Percentiles rank a stretch among this genome's conserved stretches.
Conservation (phyloP, 768 basidiomycete species). For the Lanmaoa rubissima region DNA sequence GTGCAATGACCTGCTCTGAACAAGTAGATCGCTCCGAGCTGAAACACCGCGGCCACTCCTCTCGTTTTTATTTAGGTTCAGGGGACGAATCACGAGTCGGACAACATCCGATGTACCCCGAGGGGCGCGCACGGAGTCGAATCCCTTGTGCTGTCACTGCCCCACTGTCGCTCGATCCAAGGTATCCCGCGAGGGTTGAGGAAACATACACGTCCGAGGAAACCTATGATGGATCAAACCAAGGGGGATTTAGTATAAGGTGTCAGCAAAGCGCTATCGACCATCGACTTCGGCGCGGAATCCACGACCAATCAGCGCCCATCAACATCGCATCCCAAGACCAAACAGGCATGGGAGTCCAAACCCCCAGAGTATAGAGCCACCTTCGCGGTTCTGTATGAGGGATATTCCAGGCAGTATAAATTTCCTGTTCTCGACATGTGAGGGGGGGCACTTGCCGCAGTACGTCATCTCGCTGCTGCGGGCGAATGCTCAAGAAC, state of each 20-base stretch:
- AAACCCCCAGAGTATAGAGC: not conserved
- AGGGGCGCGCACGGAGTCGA: not conserved
- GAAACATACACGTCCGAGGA: not conserved
- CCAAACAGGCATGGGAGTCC: not conserved
- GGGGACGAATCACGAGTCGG: not conserved
- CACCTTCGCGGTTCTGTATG: not conserved
- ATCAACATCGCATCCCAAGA: not conserved
- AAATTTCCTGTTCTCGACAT: not conserved
- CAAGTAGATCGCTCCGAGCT: not conserved
- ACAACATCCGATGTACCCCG: slow-evolving; percentile 8
- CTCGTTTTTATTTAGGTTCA: not conserved
- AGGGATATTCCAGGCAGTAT: not conserved
- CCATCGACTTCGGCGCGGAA: slow-evolving; percentile 1
- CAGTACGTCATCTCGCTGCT: not conserved
- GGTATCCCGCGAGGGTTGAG: not conserved
- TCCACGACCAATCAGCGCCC: not conserved
- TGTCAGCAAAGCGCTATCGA: not conserved
- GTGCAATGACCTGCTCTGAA: not conserved
- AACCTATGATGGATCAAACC: not conserved
- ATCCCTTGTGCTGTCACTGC: not conserved
- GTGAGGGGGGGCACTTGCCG: not conserved
- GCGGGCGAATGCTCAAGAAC: not conserved
- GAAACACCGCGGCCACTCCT: slow-evolving; percentile 2
- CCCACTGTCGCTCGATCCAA: slow-evolving; percentile 1
- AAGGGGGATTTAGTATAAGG: not conserved